phyloP scores from a whole-genome alignment of 2,329 filamentous ascomycete genomes.

The Paecilomyces variotii region DNA sequence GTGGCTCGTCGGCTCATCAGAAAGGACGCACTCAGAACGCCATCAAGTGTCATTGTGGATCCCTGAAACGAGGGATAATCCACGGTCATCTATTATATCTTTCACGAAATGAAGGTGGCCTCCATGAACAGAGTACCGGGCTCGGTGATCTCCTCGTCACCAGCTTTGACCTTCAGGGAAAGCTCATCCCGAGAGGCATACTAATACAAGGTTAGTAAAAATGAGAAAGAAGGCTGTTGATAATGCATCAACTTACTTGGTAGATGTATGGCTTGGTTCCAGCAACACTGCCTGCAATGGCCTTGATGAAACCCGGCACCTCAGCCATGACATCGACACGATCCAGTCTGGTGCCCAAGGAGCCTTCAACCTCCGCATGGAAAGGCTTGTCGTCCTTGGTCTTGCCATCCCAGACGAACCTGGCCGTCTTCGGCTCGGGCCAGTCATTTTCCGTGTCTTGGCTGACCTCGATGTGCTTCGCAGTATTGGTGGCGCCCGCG shows the following conservation, averaged over 20 bases:
- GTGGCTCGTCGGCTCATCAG: slow-evolving; percentile 1
- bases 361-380: slow-evolving; percentile 60
- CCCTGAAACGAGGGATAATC: slow-evolving; percentile 17
- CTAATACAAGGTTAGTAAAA: slow-evolving; percentile 39
- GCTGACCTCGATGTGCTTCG: slow-evolving; percentile 60
- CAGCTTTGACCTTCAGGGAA: slow-evolving; percentile 74
- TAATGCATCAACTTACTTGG: slow-evolving; percentile 54
- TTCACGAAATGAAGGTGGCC: slow-evolving; percentile 85
- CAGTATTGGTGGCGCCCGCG: slow-evolving; percentile 58
- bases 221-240: background rate
- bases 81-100: slow-evolving; percentile 14
- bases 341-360: slow-evolving; percentile 64
- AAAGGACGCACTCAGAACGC: slow-evolving; percentile 14
- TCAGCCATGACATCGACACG: slow-evolving; percentile 94
- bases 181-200: slow-evolving; percentile 61
- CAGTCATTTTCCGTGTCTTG: slow-evolving; percentile 74
- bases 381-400: slow-evolving; percentile 67
- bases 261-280: slow-evolving; percentile 98
- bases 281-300: slow-evolving; percentile 76
- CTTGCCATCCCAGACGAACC: slow-evolving; percentile 70
- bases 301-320: slow-evolving; percentile 91
- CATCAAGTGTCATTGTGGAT: slow-evolving; percentile 12
- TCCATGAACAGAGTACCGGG: slow-evolving; percentile 75
- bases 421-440: slow-evolving; percentile 73
- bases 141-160: slow-evolving; percentile 69